phyloP scores from a whole-genome alignment of 106 monocot species.

The Iris macrosiphon region DNA sequence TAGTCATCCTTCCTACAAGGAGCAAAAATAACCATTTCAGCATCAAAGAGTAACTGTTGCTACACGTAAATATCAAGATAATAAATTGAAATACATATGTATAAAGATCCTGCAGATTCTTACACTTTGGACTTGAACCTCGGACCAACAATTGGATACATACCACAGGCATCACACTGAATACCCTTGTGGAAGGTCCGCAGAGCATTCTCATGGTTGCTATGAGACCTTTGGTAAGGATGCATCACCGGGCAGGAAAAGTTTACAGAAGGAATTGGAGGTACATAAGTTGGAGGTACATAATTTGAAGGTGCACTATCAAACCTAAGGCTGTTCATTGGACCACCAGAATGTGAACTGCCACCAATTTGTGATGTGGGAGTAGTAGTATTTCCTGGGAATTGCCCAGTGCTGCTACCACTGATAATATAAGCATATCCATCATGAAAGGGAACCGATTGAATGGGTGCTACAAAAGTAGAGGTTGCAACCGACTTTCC shows the following conservation, averaged over 20 bases:
- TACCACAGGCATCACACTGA: constrained; percentile 75
- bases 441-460: not conserved
- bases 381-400: not conserved
- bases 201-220: constrained; percentile 1
- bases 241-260: not conserved
- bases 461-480: not conserved
- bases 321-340: not conserved
- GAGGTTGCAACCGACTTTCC: constrained; percentile 17
- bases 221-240: constrained; percentile 6
- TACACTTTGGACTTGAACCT: constrained; percentile 87
- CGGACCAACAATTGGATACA: constrained; percentile 75
- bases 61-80: not conserved
- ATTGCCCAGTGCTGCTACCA: not conserved
- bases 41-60: not conserved
- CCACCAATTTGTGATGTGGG: constrained; percentile 2
- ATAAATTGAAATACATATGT: not conserved
- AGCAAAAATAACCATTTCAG: not conserved
- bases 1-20: constrained; percentile 15
- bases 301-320: too few species aligned
- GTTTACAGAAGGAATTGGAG: too few species aligned
- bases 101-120: constrained; percentile 9
- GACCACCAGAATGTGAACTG: not conserved
- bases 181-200: constrained; percentile 61
- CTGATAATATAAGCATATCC: not conserved
- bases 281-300: too few species aligned